phyloP scores from a whole-genome alignment of 2,329 filamentous ascomycete species.

The Dactylellina cionopaga region DNA sequence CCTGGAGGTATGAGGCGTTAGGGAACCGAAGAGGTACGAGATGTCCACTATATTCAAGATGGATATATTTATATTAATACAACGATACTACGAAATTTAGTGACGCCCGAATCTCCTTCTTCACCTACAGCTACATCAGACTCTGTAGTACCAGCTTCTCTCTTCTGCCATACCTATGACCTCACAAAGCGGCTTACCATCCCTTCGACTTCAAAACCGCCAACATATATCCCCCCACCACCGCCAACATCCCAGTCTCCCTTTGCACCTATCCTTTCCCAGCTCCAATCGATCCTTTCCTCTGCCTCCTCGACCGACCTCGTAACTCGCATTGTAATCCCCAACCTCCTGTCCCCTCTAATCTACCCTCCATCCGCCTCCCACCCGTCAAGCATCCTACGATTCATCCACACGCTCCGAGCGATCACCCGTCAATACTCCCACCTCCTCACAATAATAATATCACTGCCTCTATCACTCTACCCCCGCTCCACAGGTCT shows the following conservation, averaged over 20 bases:
- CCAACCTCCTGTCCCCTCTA: constrained; percentile 84
- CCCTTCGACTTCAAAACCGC: constrained; percentile 66
- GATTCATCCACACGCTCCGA: constrained; percentile 82
- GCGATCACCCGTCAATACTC: constrained; percentile 76
- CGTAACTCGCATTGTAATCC: constrained; percentile 85
- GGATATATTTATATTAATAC: not conserved
- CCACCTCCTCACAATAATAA: constrained; percentile 73
- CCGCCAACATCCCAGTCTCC: constrained; percentile 60
- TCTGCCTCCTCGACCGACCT: constrained; percentile 68
- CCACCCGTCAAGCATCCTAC: constrained; percentile 77
- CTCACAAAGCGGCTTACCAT: constrained; percentile 73
- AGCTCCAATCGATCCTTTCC: constrained; percentile 68
- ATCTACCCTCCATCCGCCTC: constrained; percentile 77
- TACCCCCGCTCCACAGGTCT: constrained; percentile 80
- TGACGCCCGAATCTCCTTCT: constrained; percentile 7
- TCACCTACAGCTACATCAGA: constrained; percentile 9
- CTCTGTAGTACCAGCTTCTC: not conserved
- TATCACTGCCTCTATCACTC: constrained; percentile 81
- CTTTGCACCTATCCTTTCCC: constrained; percentile 72
- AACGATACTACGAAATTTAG: not conserved
- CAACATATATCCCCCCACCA: constrained; percentile 64
- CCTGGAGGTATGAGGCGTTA: constrained; percentile 92
- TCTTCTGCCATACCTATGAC: constrained; percentile 79
- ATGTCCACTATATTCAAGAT: constrained; percentile 58
- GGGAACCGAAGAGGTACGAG: constrained; percentile 69